Evolutionary conservation across 2,329 filamentous ascomycete species (phyloP).

Genomic region (Ophiostoma populinum): DNA sequence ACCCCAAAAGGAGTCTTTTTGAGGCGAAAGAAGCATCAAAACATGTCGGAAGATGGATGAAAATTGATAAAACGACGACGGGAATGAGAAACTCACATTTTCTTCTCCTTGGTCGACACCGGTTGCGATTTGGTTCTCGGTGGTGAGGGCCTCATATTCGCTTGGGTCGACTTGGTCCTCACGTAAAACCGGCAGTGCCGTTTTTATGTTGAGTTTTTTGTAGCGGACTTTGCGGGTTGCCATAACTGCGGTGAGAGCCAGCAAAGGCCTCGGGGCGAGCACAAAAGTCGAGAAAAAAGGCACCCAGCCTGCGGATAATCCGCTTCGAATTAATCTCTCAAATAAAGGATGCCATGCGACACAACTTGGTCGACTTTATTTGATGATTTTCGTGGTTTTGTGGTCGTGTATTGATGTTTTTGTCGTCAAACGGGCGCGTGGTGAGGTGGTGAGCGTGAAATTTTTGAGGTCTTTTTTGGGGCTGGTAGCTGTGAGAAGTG

Average conservation of each 20-base stretch:
- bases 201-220: slow-evolving; percentile 87
- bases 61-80: slow-evolving; percentile 8
- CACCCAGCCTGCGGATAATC: slow-evolving; percentile 34
- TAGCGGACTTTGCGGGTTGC: slow-evolving; percentile 55
- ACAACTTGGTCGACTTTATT: slow-evolving; percentile 31
- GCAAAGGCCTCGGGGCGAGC: slow-evolving; percentile 3
- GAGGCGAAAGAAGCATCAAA: slow-evolving; percentile 7
- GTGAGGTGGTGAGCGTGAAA: slow-evolving; percentile 2
- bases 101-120: slow-evolving; percentile 96
- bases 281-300: slow-evolving; percentile 9
- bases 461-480: slow-evolving; percentile 4
- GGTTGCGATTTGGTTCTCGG: slow-evolving; percentile 75
- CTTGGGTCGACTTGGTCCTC: slow-evolving; percentile 79
- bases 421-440: background rate
- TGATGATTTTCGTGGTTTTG: slow-evolving; percentile 34
- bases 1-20: background rate
- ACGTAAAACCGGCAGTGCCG: slow-evolving; percentile 68
- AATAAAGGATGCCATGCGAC: slow-evolving; percentile 41
- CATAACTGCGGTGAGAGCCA: slow-evolving; percentile 26
- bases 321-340: slow-evolving; percentile 45
- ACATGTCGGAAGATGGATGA: slow-evolving; percentile 11
- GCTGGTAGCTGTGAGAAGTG: background rate
- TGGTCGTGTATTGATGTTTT: slow-evolving; percentile 35
- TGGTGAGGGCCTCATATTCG: slow-evolving; percentile 73
- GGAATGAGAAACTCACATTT: slow-evolving; percentile 53